Conservation (phyloP, 2,329 filamentous ascomycete species). For the Venturia nashicola region DNA sequence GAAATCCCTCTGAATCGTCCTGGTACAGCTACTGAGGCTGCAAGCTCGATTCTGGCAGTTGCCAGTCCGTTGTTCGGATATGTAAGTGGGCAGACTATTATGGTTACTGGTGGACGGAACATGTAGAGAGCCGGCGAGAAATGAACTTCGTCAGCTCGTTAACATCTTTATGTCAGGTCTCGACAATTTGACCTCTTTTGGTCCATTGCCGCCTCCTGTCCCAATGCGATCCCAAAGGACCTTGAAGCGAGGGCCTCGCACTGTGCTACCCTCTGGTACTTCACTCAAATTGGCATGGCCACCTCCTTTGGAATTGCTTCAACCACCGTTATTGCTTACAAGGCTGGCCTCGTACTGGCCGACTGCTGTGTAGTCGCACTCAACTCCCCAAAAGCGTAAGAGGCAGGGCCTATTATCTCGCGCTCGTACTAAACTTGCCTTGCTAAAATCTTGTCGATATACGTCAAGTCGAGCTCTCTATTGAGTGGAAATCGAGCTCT, state of each 20-base stretch:
- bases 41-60: slow-evolving; percentile 62
- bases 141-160: not conserved
- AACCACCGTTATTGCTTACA: too few species aligned
- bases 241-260: not conserved
- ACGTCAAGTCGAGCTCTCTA: too few species aligned
- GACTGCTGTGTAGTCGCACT: too few species aligned
- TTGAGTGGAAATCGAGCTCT: too few species aligned
- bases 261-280: not conserved
- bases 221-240: not conserved
- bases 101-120: slow-evolving; percentile 65
- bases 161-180: not conserved
- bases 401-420: too few species aligned
- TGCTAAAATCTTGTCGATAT: too few species aligned
- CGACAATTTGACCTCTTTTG: not conserved
- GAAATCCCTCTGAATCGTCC: slow-evolving; percentile 72
- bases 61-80: slow-evolving; percentile 75
- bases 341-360: too few species aligned
- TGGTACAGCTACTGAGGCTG: slow-evolving; percentile 69
- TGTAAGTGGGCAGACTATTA: slow-evolving; percentile 77
- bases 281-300: not conserved
- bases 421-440: too few species aligned
- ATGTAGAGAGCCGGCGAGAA: slow-evolving; percentile 29
- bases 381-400: too few species aligned
- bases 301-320: too few species aligned
- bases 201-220: not conserved